A percentile compares a stretch with the other conserved stretches of the same genome.
These are phyloP conservation scores for Acanthamoeba healyi DNA, from an alignment of 208 protist species.

Conservation along the genomic window DNA sequence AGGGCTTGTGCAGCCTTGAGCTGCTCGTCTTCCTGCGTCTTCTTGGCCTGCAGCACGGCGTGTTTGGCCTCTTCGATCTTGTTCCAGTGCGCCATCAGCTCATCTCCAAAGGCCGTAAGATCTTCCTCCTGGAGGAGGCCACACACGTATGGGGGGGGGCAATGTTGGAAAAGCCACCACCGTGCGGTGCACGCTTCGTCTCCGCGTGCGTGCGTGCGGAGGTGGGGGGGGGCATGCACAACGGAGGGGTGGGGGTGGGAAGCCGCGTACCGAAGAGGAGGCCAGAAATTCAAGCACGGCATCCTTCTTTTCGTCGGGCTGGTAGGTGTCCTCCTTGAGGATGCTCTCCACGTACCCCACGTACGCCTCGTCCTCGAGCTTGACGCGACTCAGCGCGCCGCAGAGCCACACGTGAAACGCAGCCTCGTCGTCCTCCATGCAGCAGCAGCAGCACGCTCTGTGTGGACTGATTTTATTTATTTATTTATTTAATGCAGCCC, in stretches of 20 bases:
- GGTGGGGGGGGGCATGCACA: too few species aligned
- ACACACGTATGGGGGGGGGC: not conserved
- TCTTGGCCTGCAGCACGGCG: not conserved
- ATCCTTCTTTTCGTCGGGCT: slow-evolving; percentile 2
- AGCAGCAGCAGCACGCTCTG: too few species aligned
- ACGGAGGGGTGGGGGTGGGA: not conserved
- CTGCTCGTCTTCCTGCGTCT: not conserved
- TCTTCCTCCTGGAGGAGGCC: not conserved
- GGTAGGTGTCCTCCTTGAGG: not conserved
- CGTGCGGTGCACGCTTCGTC: too few species aligned
- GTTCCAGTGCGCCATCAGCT: not conserved
- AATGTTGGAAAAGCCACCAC: too few species aligned
- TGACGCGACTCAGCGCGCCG: not conserved
- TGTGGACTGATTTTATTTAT: too few species aligned
- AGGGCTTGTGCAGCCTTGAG: not conserved
- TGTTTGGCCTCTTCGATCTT: not conserved
- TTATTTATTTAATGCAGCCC: too few species aligned
- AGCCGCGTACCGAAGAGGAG: not conserved
- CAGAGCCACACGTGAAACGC: not conserved
- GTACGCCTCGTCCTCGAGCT: not conserved
- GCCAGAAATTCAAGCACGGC: slow-evolving; percentile 16
- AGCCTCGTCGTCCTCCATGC: not conserved
- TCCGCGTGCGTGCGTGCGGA: too few species aligned
- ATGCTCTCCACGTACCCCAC: slow-evolving; percentile 28
- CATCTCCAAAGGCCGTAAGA: not conserved